These are phyloP conservation scores for Hericium rajendrae DNA, from an alignment of 768 basidiomycete species.

Conservation along the genomic window DNA sequence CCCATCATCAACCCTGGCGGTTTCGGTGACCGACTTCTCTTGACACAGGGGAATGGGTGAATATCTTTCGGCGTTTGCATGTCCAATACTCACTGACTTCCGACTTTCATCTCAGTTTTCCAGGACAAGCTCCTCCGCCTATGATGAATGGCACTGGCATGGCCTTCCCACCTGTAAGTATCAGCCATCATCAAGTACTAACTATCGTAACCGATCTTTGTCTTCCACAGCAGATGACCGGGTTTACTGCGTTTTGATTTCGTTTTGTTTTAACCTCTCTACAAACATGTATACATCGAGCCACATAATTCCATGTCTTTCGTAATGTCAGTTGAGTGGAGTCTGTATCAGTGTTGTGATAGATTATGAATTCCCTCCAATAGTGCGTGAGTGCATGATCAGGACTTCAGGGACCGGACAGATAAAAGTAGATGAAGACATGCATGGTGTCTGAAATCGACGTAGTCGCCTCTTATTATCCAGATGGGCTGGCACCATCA, in stretches of 20 bases:
- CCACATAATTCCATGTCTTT: background rate
- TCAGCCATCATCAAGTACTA: background rate
- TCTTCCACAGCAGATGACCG: conserved; percentile 13
- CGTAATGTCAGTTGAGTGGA: background rate
- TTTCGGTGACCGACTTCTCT: conserved; percentile 46
- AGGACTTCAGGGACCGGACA: too few species aligned
- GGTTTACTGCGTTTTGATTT: conserved; percentile 13
- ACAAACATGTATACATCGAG: background rate
- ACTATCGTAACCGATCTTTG: too few species aligned
- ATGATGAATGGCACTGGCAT: conserved; percentile 48
- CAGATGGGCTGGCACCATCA: too few species aligned
- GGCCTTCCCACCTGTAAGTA: conserved; percentile 55
- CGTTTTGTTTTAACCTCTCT: background rate
- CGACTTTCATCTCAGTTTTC: conserved; percentile 33
- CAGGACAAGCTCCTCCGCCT: conserved; percentile 51
- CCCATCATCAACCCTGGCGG: conserved; percentile 84
- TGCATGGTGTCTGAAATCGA: too few species aligned
- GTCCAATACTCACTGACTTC: conserved; percentile 1
- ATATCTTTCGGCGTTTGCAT: conserved; percentile 2
- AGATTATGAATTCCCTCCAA: background rate
- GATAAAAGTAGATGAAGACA: too few species aligned
- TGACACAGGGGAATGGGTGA: conserved; percentile 68
- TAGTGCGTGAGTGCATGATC: background rate
- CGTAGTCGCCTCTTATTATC: too few species aligned
- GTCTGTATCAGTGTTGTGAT: background rate